These are phyloP conservation scores for Marsdenia floribunda DNA, from an alignment of 257 asterid species.

Conservation along the genomic window DNA sequence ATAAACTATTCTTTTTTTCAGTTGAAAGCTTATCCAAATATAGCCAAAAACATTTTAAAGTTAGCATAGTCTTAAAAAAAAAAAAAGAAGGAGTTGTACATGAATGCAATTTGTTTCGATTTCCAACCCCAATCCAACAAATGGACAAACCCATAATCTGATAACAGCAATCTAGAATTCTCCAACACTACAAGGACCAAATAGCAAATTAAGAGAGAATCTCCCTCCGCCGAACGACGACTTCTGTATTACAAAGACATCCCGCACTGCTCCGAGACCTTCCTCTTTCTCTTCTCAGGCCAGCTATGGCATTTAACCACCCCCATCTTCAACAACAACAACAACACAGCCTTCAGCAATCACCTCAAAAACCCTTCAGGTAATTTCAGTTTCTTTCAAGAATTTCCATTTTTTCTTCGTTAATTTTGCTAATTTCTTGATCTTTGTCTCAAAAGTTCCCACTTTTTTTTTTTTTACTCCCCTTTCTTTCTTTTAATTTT, in stretches of 20 bases:
- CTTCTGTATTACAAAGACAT: conserved; percentile 7
- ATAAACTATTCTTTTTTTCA: no score
- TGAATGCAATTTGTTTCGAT: no score
- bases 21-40: no score
- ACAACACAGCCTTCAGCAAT: conserved; percentile 52
- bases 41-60: no score
- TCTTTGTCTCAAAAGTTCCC: not conserved
- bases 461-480: conserved; percentile 7
- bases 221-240: conserved; percentile 23
- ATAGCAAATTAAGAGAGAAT: conserved; percentile 24
- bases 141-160: not conserved
- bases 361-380: conserved; percentile 58
- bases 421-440: conserved; percentile 2
- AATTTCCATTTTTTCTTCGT: not conserved
- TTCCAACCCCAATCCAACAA: conserved; percentile 3
- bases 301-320: conserved; percentile 69
- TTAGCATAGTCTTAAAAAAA: not conserved
- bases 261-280: conserved; percentile 7
- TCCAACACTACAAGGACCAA: conserved; percentile 28
- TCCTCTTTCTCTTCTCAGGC: conserved; percentile 22
- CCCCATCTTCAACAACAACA: conserved; percentile 59
- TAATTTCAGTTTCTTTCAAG: conserved; percentile 15
- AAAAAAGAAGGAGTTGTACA: no score
- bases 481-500: not conserved
- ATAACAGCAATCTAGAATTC: conserved; percentile 16